Evolutionary conservation across 1,284 basidiomycete genomes (phyloP).

Genomic region (Sporisorium graminicola): DNA sequence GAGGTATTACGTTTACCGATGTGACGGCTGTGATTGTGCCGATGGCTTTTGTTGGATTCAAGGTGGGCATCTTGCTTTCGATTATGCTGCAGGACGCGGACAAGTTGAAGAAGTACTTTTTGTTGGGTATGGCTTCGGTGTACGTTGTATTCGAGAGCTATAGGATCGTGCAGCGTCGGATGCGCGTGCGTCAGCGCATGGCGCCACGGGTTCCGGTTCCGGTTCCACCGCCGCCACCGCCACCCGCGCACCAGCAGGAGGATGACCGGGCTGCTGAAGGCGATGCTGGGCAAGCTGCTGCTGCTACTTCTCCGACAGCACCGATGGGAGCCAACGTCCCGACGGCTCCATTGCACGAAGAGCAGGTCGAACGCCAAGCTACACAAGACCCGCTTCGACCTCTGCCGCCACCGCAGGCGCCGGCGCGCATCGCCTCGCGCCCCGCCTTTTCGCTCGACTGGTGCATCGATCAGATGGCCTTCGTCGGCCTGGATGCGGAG

Average conservation of each 20-base stretch:
- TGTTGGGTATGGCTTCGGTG: slow-evolving; percentile 35
- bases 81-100: slow-evolving; percentile 50
- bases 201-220: background rate
- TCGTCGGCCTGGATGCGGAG: slow-evolving; percentile 44
- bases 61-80: slow-evolving; percentile 52
- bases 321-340: slow-evolving; percentile 34
- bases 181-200: slow-evolving; percentile 22
- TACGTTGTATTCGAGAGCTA: slow-evolving; percentile 51
- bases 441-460: slow-evolving; percentile 33
- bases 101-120: slow-evolving; percentile 37
- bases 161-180: slow-evolving; percentile 35
- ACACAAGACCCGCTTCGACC: slow-evolving; percentile 23
- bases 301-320: background rate
- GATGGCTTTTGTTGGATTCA: slow-evolving; percentile 50
- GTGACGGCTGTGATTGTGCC: slow-evolving; percentile 35
- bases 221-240: background rate
- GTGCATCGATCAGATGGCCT: slow-evolving; percentile 52
- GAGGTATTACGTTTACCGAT: slow-evolving; percentile 34
- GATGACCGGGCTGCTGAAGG: too few species aligned
- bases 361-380: slow-evolving; percentile 18
- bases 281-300: background rate
- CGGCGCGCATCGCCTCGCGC: slow-evolving; percentile 16
- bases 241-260: background rate
- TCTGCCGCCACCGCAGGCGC: slow-evolving; percentile 35
- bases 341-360: slow-evolving; percentile 21